These are phyloP conservation scores for Conticribra weissflogii DNA, from an alignment of 108 stramenopile genomes.

Conservation along the genomic window DNA sequence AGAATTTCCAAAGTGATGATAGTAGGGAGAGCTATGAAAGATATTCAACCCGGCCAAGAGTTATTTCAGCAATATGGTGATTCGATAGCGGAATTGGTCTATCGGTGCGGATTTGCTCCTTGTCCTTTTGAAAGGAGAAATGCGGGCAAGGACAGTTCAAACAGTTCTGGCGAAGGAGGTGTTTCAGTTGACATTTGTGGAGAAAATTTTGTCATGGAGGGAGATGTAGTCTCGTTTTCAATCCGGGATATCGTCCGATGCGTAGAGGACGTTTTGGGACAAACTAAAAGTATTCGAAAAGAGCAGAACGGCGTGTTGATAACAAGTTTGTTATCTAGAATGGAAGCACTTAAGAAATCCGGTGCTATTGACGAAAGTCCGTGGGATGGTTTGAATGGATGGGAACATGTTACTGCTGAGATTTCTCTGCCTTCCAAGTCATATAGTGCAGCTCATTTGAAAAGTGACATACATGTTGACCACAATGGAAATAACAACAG, in stretches of 20 bases:
- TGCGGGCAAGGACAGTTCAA: background rate
- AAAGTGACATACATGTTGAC: too few species aligned
- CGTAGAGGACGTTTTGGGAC: background rate
- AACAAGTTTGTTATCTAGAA: slow-evolving; percentile 11
- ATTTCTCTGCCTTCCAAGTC: slow-evolving; percentile 12
- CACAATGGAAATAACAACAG: background rate
- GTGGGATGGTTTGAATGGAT: slow-evolving; percentile 27
- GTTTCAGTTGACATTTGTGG: too few species aligned
- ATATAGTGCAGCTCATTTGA: background rate
- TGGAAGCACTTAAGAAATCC: slow-evolving; percentile 21
- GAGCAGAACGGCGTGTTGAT: background rate
- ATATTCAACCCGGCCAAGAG: slow-evolving; percentile 21
- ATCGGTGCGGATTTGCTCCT: slow-evolving; percentile 31
- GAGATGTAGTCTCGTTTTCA: slow-evolving; percentile 19
- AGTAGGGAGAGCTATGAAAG: slow-evolving; percentile 6
- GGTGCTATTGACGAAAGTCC: slow-evolving; percentile 33
- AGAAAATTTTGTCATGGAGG: slow-evolving; percentile 14
- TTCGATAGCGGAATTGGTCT: slow-evolving; percentile 28
- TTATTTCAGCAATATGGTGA: slow-evolving; percentile 29
- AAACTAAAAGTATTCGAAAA: background rate
- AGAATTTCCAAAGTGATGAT: background rate
- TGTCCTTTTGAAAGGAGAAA: background rate
- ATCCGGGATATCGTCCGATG: slow-evolving; percentile 11
- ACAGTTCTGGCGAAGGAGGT: too few species aligned
- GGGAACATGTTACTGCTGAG: slow-evolving; percentile 22